Conservation (phyloP, 179 eudicot genomes). For the Beta corolliflora region DNA sequence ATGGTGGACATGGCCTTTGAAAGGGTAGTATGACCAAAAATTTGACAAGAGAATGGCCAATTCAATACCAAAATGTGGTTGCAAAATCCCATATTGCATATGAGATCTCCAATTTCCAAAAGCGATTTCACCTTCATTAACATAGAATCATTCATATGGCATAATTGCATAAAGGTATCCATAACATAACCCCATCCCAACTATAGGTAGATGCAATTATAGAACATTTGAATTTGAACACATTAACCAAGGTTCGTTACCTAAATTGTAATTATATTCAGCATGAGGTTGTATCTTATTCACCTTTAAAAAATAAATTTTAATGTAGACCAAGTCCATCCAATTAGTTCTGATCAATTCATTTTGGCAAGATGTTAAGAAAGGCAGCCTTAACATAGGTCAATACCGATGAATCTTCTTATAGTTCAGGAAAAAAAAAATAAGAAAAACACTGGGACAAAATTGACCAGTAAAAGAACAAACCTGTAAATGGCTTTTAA, state of each 20-base stretch:
- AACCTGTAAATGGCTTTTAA: constrained; percentile 53
- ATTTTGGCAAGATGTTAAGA: too few species aligned
- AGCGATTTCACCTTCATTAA: not conserved
- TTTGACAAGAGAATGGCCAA: too few species aligned
- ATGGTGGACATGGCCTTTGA: not conserved
- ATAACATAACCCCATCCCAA: too few species aligned
- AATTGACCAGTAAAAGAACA: not conserved
- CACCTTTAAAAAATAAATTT: too few species aligned
- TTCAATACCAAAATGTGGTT: not conserved
- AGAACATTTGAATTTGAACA: not conserved
- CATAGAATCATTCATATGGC: not conserved
- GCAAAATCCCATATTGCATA: not conserved
- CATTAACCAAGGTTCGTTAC: too few species aligned
- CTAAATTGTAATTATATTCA: too few species aligned
- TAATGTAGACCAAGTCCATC: too few species aligned
- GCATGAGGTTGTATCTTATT: too few species aligned
- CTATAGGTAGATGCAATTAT: not conserved
- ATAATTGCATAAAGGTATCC: too few species aligned
- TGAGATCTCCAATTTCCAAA: not conserved
- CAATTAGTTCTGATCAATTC: too few species aligned
- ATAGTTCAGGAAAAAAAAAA: not conserved
- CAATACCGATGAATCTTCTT: not conserved
- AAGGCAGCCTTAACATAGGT: not conserved
- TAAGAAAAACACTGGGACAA: not conserved
- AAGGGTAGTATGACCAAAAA: not conserved